Evolutionary conservation across 495 filamentous ascomycete genomes (phyloP).

Genomic region (Pyronema omphalodes): DNA sequence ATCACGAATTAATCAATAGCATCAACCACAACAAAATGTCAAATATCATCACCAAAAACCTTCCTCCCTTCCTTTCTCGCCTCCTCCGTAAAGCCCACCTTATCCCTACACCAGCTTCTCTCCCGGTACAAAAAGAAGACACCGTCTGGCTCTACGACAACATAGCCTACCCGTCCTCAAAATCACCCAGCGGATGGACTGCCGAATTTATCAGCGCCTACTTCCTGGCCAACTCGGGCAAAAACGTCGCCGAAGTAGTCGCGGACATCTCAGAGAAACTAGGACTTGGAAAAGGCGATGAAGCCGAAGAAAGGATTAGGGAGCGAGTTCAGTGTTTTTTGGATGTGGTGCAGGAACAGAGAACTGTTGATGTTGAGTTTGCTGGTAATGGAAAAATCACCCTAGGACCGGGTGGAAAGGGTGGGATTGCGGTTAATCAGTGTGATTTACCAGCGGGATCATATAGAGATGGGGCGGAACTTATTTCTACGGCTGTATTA

Average conservation of each 20-base stretch:
- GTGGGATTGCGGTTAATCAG: slow-evolving; percentile 50
- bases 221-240: slow-evolving; percentile 51
- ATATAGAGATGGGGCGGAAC: slow-evolving; percentile 27
- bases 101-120: neutral
- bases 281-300: slow-evolving; percentile 43
- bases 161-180: slow-evolving; percentile 46
- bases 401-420: slow-evolving; percentile 49
- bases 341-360: slow-evolving; percentile 50
- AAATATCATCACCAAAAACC: neutral
- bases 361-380: slow-evolving; percentile 41
- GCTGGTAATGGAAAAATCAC: slow-evolving; percentile 28
- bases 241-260: slow-evolving; percentile 45
- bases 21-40: neutral
- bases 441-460: slow-evolving; percentile 28
- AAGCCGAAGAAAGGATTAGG: slow-evolving; percentile 44
- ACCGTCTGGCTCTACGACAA: slow-evolving; percentile 84
- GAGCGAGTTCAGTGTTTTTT: slow-evolving; percentile 58
- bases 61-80: neutral
- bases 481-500: slow-evolving; percentile 31
- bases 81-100: slow-evolving; percentile 1
- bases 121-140: slow-evolving; percentile 27
- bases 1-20: too few species aligned
- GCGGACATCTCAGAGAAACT: slow-evolving; percentile 52
- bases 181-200: slow-evolving; percentile 38
- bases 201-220: slow-evolving; percentile 66